Conservation (phyloP, 768 basidiomycete genomes). For the Tricholoma sp. region DNA sequence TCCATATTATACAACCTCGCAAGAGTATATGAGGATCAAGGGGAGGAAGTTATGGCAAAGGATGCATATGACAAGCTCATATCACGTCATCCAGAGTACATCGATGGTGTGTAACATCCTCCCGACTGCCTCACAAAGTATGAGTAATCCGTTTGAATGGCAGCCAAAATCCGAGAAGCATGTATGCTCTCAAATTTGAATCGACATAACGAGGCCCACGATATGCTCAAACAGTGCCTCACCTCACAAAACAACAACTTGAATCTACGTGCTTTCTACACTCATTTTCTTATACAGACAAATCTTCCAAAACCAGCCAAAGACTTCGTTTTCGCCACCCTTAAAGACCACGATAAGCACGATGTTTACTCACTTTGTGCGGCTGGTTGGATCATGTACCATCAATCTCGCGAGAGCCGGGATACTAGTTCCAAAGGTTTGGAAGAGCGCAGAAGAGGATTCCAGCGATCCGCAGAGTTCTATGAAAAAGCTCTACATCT, state of each 20-base stretch:
- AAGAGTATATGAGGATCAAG: conserved; percentile 83
- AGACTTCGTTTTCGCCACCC: conserved; percentile 85
- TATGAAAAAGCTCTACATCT: conserved; percentile 87
- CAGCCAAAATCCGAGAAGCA: conserved; percentile 92
- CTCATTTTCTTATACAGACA: conserved; percentile 84
- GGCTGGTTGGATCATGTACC: conserved; percentile 80
- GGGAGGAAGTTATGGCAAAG: conserved; percentile 65
- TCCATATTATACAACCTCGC: conserved; percentile 90
- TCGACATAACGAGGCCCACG: conserved; percentile 78
- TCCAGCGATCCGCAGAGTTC: conserved; percentile 81
- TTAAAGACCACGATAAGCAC: conserved; percentile 81
- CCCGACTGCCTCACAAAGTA: not conserved
- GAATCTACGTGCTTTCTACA: conserved; percentile 90
- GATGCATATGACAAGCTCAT: conserved; percentile 87
- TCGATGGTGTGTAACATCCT: conserved; percentile 69
- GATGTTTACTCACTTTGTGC: conserved; percentile 92
- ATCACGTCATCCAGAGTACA: conserved; percentile 90
- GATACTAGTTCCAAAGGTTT: conserved; percentile 52
- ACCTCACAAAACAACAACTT: conserved; percentile 71
- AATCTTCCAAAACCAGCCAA: conserved; percentile 68
- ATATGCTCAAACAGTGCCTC: conserved; percentile 85
- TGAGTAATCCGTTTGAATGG: not conserved
- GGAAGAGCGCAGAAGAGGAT: conserved; percentile 73
- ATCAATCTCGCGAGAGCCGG: conserved; percentile 79
- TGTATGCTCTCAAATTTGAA: conserved; percentile 69